A percentile compares a stretch with the other conserved stretches of the same genome.
Evolutionary conservation across 306 rosid genomes (phyloP).

Genomic region (Alnus glutinosa): DNA sequence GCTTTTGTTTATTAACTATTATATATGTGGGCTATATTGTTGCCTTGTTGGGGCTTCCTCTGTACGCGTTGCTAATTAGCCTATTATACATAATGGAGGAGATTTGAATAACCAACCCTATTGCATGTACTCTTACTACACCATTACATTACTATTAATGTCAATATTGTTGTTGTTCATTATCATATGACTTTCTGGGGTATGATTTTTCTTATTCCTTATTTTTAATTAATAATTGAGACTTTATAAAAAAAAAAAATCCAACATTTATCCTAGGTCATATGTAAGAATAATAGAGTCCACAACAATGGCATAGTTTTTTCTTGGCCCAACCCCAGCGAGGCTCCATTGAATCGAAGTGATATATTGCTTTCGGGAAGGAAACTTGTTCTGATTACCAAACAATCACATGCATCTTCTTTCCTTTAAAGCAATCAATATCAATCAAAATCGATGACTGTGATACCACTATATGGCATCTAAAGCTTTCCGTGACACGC

Average conservation of each 20-base stretch:
- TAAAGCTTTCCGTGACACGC: constrained; percentile 36
- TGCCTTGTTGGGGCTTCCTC: too few relatives aligned
- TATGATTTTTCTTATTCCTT: background rate
- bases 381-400: too few relatives aligned
- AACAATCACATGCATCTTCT: too few relatives aligned
- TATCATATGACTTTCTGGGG: background rate
- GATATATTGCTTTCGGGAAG: too few relatives aligned
- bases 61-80: constrained; percentile 3
- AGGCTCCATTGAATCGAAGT: too few relatives aligned
- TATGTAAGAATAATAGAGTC: too few relatives aligned
- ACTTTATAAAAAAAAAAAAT: background rate
- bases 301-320: too few relatives aligned
- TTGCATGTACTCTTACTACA: too few relatives aligned
- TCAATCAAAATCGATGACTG: constrained; percentile 31
- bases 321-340: too few relatives aligned
- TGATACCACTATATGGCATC: constrained; percentile 31
- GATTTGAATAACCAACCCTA: constrained; percentile 40
- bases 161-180: background rate
- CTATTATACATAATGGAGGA: constrained; percentile 23
- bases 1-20: constrained; percentile 18
- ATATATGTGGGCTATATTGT: constrained; percentile 26
- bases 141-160: too few relatives aligned
- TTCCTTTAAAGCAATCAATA: background rate
- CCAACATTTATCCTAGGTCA: too few relatives aligned
- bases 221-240: background rate